Base-by-base conservation (phyloP, 345 rosid species). In the Garcia nutans region DNA sequence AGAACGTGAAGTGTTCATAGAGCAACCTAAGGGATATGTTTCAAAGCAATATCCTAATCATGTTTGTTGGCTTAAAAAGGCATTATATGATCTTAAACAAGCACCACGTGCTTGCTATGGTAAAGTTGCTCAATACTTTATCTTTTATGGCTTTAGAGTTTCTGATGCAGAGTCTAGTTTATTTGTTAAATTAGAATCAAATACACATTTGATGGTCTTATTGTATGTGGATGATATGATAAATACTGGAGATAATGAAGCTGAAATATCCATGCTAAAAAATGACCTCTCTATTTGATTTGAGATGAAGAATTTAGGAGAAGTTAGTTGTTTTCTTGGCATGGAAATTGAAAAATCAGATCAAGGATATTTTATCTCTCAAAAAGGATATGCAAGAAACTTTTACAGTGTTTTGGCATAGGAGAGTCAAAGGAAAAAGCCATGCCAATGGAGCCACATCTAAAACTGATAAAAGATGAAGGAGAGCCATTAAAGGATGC, bases 151-250 rank as follows among this genome's bases (percentile, higher is more conserved):
- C 0, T 76, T 57, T 19, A 42, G 23, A 59, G 66, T 24, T 45
- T 57, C 47, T 12, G 7, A 58, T 59, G 6, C 16, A 62, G 45
- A 62, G 47, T 62, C 68, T 26, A 62, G 68, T 62, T 62, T 73
- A 12, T 61, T 61, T 49, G 28, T 73, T 16, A 73, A 73, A 23
- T 61, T 3, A 49, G 17, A 45, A 58, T 16, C 41, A 73, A 20
- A 66, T 12, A 66, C 9, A 7, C 28, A 66, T 6, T n/a, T 66
- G 15, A 15, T 42, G 11, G 23, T 73, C 45, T 49, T 73, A 19
- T 16, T 74, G 3, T 73, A 62, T 17, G 31, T 73, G 10, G 76
- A 73, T 47, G 69, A 65, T 37, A 74, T 52, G 77, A 74, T 76
- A 68, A 69, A 60, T 0, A 76, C 12, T 0, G 5, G 61, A 68